phyloP scores from a whole-genome alignment of 2,329 filamentous ascomycete genomes.

The Cylindrodendrum hubeiense region DNA sequence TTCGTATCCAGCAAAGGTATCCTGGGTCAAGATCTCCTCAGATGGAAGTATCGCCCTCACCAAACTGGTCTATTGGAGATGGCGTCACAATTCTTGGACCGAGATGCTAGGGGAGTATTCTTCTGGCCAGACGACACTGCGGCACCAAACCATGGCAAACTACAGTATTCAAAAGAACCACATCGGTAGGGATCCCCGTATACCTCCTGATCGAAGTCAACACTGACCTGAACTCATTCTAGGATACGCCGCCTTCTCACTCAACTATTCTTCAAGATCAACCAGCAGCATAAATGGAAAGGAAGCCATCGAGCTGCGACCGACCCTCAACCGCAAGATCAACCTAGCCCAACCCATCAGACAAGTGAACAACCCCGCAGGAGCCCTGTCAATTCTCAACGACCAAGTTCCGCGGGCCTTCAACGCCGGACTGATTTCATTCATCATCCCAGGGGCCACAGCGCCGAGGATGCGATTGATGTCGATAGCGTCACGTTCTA shows the following conservation, averaged over 20 bases:
- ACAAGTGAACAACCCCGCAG: background rate
- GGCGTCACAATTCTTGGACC: constrained; percentile 29
- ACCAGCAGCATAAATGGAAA: constrained; percentile 19
- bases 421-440: background rate
- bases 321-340: background rate
- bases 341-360: background rate
- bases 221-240: background rate
- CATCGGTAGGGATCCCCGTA: constrained; percentile 1
- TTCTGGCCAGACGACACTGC: constrained; percentile 34
- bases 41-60: constrained; percentile 29
- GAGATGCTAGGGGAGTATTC: constrained; percentile 25
- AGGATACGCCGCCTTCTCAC: constrained; percentile 14
- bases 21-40: constrained; percentile 12
- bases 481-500: background rate
- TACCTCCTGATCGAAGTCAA: no score
- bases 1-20: constrained; percentile 23
- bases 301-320: background rate
- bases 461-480: background rate
- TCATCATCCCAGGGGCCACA: background rate
- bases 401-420: background rate
- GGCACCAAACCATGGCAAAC: background rate
- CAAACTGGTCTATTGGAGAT: constrained; percentile 35
- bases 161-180: constrained; percentile 30
- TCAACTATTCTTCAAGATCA: constrained; percentile 15
- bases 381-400: background rate